Evolutionary conservation across 306 rosid species (phyloP).

Genomic region (Trichosanthes truncata): DNA sequence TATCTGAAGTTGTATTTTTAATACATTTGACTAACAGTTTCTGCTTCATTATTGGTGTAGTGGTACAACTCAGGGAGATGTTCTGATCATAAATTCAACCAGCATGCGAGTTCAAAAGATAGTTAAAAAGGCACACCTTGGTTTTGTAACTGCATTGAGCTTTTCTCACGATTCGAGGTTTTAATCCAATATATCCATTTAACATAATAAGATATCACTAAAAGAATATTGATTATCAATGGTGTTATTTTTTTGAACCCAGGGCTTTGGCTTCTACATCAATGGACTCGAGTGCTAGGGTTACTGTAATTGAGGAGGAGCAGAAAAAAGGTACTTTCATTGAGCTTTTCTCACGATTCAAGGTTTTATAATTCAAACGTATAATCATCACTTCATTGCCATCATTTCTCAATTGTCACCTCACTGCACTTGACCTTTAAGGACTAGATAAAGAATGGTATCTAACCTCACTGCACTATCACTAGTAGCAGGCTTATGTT

Average conservation of each 20-base stretch:
- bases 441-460: neutral
- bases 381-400: neutral
- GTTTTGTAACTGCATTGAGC: slow-evolving; percentile 76
- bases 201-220: slow-evolving; percentile 3
- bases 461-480: neutral
- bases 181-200: slow-evolving; percentile 3
- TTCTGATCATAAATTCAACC: slow-evolving; percentile 51
- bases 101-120: slow-evolving; percentile 45
- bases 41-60: slow-evolving; percentile 40
- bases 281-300: slow-evolving; percentile 77
- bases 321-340: slow-evolving; percentile 41
- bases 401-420: neutral
- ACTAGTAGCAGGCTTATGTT: neutral
- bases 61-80: slow-evolving; percentile 77
- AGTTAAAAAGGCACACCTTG: slow-evolving; percentile 69
- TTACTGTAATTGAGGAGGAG: slow-evolving; percentile 49
- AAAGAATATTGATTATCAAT: slow-evolving; percentile 9
- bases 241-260: slow-evolving; percentile 16
- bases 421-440: neutral
- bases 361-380: neutral
- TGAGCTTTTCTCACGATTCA: no score
- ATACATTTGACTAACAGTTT: neutral
- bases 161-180: slow-evolving; percentile 88
- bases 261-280: slow-evolving; percentile 87
- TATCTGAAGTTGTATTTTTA: neutral